Base-by-base conservation (phyloP, 164 flowering plant species). In the Nelumbo lutea region DNA sequence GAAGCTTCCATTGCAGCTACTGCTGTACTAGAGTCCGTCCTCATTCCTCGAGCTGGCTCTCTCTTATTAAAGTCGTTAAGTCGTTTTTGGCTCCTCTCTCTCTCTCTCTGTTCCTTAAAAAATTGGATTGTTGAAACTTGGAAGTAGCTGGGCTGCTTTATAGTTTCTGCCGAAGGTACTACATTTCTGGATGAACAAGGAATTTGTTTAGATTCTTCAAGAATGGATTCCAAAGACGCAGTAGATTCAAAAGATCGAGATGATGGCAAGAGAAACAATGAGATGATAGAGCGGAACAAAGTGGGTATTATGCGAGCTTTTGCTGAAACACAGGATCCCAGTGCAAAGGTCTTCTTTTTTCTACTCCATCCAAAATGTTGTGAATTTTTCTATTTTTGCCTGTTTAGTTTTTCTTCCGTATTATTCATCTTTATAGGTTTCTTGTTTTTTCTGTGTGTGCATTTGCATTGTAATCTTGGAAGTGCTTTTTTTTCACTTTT, bases 311-410 rank as follows among this genome's bases (percentile, higher is more conserved):
- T 85, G 85, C 77, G 86, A 69, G 71, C 72, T 50, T 43, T 60
- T 48, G 80, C 80, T 51, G 76, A 83, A 68, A 64, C 15, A 3
- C 65, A 79, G 61, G 84, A 83, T 75, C 82, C 86, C 51, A 68
- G 82, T 70, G 75, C 76, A 45, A 75, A 81, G 85, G 88, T 82
- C 1, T 39, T 44, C 4, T 41, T 14, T 58, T 39, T 9, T 14
- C 50, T 4, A 5, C 0, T 42, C 3, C 56, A 27, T 27, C 27
- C 27, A 27, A 27, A 27, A 27, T 27, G 27, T 27, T 27, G 27
- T 27, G 27, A 50, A 50, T 7, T 50, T 3, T 13, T 50, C 53
- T 50, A 5, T 50, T 50, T 39, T 11, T 39, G 9, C 11, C 40
- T 58, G 1, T 58, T 15, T 58, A n/a, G 3, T 2, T 15, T 15